Conservation (phyloP, 1,139 yeast species). For the Hemisphaericaspora subhashii region DNA sequence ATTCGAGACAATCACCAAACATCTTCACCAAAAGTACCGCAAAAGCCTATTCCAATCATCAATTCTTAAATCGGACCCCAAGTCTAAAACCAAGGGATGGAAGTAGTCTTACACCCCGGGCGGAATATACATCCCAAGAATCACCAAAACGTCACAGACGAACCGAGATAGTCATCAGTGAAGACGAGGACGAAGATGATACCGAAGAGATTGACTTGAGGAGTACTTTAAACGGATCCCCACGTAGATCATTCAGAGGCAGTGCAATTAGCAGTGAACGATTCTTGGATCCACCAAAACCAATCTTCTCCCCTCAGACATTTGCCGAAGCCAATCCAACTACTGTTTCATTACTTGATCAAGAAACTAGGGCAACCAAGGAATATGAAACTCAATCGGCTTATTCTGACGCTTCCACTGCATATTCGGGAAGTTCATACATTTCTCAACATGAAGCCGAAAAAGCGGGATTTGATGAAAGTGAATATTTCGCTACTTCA, state of each 20-base stretch:
- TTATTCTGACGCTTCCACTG: constrained; percentile 42
- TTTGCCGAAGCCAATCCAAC: constrained; percentile 58
- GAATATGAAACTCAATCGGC: constrained; percentile 35
- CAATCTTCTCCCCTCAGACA: constrained; percentile 62
- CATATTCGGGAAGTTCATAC: constrained; percentile 36
- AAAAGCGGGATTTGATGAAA: constrained; percentile 19
- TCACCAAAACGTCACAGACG: constrained; percentile 62
- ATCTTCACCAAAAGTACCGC: constrained; percentile 55
- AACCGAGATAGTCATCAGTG: constrained; percentile 47
- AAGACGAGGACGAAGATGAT: constrained; percentile 40
- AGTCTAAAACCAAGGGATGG: constrained; percentile 21
- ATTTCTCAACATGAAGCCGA: constrained; percentile 23
- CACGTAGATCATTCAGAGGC: constrained; percentile 36
- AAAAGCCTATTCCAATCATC: constrained; percentile 16
- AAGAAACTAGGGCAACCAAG: constrained; percentile 27
- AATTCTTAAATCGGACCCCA: constrained; percentile 12
- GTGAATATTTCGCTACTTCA: constrained; percentile 44
- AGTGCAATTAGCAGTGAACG: constrained; percentile 46
- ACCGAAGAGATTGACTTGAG: constrained; percentile 14
- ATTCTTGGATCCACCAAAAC: constrained; percentile 62
- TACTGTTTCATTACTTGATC: constrained; percentile 23
- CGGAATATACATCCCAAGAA: constrained; percentile 59
- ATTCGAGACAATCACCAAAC: constrained; percentile 41
- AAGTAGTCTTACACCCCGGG: constrained; percentile 41
- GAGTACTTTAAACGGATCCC: constrained; percentile 27